Evolutionary conservation across 352 stramenopile species (phyloP), one percentile per base, ranked within the genome.

Genomic region (Phytophthora crassamura): DNA sequence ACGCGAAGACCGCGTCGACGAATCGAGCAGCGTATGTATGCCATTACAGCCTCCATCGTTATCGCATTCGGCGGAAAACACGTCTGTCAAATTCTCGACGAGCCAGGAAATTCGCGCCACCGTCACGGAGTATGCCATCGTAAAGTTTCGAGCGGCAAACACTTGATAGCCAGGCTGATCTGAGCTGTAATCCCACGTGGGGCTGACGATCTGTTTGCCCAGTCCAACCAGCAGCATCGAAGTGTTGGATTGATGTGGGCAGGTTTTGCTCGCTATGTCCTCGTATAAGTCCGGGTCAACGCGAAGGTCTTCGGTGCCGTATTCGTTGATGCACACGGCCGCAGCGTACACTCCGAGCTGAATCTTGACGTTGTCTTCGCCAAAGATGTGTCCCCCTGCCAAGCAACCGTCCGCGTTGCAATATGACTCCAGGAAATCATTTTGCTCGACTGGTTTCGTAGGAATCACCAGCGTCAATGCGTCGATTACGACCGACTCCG

Each of bases 391-490:
- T 28, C 25, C 4, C 2, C 25, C 25, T 6, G 25, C 30, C 28
- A 54, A 1, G 35, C 54, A 61, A 7, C 53, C 54, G 7, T 67
- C 43, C 15, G 18, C n/a, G 20, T 36, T 56, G 55, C 48, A 68
- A 14, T 0, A 34, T 6, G 15, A 25, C 35, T 28, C 25, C 22
- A 57, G 30, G 22, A 25, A 25, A 15, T 22, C 42, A 32, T n/a
- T 12, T 41, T 50, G 1, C 41, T n/a, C n/a, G n/a, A n/a, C n/a
- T n/a, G n/a, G n/a, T n/a, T 5, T 38, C 16, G 40, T 48, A 4
- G 53, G 47, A 11, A 67, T 41, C 36, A 72, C 60, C 14, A 78
- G 30, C 8, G 70, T 73, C 33, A 78, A 1, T 2, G 61, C 30
- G 18, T 78, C 65, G 16, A 66, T 56, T 11, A 22, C 47, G 10